phyloP scores from a whole-genome alignment of 352 stramenopile species.

The Phytophthora fragariae region DNA sequence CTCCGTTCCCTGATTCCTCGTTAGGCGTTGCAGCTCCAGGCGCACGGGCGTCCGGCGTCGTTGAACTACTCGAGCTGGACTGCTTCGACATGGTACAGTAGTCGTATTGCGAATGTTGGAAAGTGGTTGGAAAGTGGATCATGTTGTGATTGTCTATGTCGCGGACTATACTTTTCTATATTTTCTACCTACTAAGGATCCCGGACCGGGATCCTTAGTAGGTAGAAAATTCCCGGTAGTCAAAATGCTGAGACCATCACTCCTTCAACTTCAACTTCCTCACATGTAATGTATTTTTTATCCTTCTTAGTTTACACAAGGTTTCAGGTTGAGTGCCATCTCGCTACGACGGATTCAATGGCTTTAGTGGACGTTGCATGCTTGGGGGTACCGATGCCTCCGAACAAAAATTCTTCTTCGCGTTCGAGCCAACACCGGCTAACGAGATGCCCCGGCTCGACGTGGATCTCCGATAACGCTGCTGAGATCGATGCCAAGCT shows the following conservation, averaged over 20 bases:
- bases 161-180: too few species aligned
- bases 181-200: too few species aligned
- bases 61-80: background rate
- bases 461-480: slow-evolving; percentile 14
- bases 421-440: background rate
- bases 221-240: too few species aligned
- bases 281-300: too few species aligned
- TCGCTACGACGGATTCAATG: too few species aligned
- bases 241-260: too few species aligned
- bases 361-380: too few species aligned
- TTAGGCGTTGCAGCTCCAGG: background rate
- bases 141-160: background rate
- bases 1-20: background rate
- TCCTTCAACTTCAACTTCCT: too few species aligned
- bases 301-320: background rate
- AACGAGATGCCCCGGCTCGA: background rate
- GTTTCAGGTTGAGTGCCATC: too few species aligned
- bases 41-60: too few species aligned
- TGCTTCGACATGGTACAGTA: slow-evolving; percentile 8
- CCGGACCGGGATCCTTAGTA: too few species aligned
- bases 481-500: slow-evolving; percentile 28
- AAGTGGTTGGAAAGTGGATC: too few species aligned
- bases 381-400: background rate
- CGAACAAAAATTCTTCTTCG: background rate
- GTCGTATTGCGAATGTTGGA: background rate